Base-by-base conservation (phyloP, 345 rosid species). In the Isatis tinctoria region DNA sequence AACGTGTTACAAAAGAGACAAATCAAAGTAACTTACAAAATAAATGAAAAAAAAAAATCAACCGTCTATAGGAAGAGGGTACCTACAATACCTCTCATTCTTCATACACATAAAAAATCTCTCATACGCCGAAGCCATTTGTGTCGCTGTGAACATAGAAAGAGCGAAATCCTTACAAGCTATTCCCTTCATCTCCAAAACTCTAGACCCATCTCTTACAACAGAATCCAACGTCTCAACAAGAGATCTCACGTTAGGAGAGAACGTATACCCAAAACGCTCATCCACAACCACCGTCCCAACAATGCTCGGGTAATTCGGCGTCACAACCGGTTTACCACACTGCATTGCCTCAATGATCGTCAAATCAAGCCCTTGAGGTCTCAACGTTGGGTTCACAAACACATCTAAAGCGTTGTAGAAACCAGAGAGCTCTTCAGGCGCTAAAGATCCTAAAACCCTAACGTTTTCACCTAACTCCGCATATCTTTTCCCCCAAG, bases 101-200 rank as follows among this genome's bases (percentile, higher is more conserved):
- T 86, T 89, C 93, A 89, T 86, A 68, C 97, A 85, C 36, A 85
- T 85, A 71, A 91, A 91, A 69, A 89, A 85, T 75, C 96, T 87
- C 81, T 89, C 92, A 52, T 89, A 88, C 51, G 90, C 87, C 0
- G 82, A 81, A 3, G 96, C 88, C 97, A 89, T 92, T 76, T 85
- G 85, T 37, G 70, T 73, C 0, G 96, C 86, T 47, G 88, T 88
- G 32, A 87, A 89, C 88, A 86, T 79, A 0, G 80, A 78, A 73
- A 82, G 37, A 10, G 86, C 88, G 57, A 80, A 73, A 22, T 61
- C 68, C 54, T 78, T 82, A 53, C 89, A 84, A 60, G 73, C 85
- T 76, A 33, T 30, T 28, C 92, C 96, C 68, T 88, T 88, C 64
- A 17, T 81, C 68, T 77, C 51, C 82, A 87, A 65, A 53, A 83